These are phyloP conservation scores for Cladophialophora carrionii DNA, from an alignment of 2,329 filamentous ascomycete species.

Conservation along the genomic window DNA sequence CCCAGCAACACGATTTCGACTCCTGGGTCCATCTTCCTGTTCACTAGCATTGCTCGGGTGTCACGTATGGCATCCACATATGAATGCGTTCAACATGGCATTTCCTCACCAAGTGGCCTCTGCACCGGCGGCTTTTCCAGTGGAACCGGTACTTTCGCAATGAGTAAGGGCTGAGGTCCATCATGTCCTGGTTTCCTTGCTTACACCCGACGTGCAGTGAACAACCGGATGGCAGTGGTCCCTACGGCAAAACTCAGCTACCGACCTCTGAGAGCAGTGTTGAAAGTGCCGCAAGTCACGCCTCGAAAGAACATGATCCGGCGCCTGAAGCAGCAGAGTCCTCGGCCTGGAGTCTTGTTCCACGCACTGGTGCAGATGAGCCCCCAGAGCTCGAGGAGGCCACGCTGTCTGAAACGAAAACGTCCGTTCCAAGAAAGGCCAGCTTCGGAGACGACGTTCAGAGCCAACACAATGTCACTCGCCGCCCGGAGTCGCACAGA, in stretches of 20 bases:
- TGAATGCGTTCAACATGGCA: constrained; percentile 13
- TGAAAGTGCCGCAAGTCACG: neutral
- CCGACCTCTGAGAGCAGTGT: neutral
- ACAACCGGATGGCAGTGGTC: neutral
- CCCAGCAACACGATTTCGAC: neutral
- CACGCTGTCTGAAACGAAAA: neutral
- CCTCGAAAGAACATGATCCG: neutral
- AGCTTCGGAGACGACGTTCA: neutral
- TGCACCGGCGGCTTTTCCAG: constrained; percentile 8
- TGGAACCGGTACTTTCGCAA: neutral
- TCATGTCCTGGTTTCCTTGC: neutral
- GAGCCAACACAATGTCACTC: neutral
- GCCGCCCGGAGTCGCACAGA: neutral
- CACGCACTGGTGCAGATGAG: neutral
- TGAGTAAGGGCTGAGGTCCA: neutral
- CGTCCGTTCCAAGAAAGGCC: neutral
- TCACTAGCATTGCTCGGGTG: neutral
- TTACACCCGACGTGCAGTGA: neutral
- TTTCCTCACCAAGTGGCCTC: constrained; percentile 3
- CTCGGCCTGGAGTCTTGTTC: neutral
- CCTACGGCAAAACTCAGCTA: neutral
- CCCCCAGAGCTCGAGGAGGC: neutral
- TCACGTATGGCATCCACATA: constrained; percentile 2
- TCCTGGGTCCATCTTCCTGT: neutral
- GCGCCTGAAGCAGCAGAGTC: neutral